These are phyloP conservation scores for Chenopodium berlandieri DNA, from an alignment of 148 eudicot species.

Conservation along the genomic window DNA sequence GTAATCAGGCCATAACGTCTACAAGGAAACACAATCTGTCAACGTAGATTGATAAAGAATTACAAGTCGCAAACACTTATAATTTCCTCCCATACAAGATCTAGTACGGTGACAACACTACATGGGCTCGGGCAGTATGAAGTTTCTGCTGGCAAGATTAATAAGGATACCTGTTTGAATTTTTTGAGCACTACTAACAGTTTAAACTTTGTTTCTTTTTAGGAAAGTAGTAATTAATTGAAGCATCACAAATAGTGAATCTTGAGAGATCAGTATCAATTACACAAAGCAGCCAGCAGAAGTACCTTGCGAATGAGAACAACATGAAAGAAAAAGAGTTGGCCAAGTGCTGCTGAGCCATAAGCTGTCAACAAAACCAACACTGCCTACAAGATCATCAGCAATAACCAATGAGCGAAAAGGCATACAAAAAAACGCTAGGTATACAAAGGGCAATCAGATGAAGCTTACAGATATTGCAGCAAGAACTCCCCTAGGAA, in stretches of 20 bases:
- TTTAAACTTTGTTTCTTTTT: not conserved
- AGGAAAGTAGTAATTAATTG: not conserved
- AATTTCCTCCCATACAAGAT: not conserved
- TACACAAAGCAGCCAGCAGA: not conserved
- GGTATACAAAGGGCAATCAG: not conserved
- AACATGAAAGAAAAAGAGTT: conserved; percentile 89
- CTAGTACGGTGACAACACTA: not conserved
- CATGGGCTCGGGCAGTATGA: not conserved
- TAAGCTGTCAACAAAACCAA: conserved; percentile 64
- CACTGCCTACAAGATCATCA: conserved; percentile 47
- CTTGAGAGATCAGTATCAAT: not conserved
- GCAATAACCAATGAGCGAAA: not conserved
- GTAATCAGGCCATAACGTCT: not conserved
- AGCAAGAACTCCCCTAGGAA: conserved; percentile 75
- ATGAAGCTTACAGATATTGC: conserved; percentile 58
- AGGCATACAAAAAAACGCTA: not conserved
- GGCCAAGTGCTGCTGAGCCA: conserved; percentile 86
- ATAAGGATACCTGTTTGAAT: not conserved
- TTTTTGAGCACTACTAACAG: not conserved
- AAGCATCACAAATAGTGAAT: not conserved
- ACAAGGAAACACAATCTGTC: not conserved
- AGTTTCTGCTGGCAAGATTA: not conserved
- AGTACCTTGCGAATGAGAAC: conserved; percentile 90
- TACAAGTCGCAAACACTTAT: not conserved
- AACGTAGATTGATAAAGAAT: not conserved